Percentiles rank a stretch among this genome's conserved stretches.
These are phyloP conservation scores for Hypomontagnella monticulosa DNA, from an alignment of 495 filamentous ascomycete genomes.

Conservation along the genomic window DNA sequence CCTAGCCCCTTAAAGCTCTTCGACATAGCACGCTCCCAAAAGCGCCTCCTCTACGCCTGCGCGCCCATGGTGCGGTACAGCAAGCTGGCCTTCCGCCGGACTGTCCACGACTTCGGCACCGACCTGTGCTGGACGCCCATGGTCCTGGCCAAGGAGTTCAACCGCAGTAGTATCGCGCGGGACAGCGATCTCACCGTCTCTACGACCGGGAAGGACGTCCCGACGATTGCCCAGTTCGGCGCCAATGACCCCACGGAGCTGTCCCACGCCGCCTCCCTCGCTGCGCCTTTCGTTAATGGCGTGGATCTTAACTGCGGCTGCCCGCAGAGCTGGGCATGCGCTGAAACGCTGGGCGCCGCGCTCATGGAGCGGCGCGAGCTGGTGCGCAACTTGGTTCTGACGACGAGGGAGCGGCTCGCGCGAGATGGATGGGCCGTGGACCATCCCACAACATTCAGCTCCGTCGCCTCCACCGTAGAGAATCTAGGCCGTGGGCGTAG, in stretches of 20 bases:
- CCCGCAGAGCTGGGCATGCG: slow-evolving; percentile 74
- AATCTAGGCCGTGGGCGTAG: slow-evolving; percentile 46
- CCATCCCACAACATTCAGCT: neutral
- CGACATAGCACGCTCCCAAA: slow-evolving; percentile 60
- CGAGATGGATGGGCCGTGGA: slow-evolving; percentile 57
- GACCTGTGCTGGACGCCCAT: slow-evolving; percentile 76
- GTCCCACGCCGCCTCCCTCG: slow-evolving; percentile 66
- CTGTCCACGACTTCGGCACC: slow-evolving; percentile 65
- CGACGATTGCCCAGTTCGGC: slow-evolving; percentile 72
- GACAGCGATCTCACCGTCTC: slow-evolving; percentile 61
- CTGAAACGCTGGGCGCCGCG: slow-evolving; percentile 68
- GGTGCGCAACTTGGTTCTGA: slow-evolving; percentile 67
- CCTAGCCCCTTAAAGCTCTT: slow-evolving; percentile 67
- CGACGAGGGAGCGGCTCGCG: slow-evolving; percentile 55
- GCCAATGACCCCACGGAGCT: slow-evolving; percentile 65
- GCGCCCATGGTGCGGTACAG: slow-evolving; percentile 78
- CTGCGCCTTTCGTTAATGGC: slow-evolving; percentile 66
- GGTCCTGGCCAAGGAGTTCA: slow-evolving; percentile 77
- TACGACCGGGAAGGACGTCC: slow-evolving; percentile 47
- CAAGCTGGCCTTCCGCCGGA: slow-evolving; percentile 72
- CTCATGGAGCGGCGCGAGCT: slow-evolving; percentile 68
- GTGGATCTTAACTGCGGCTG: slow-evolving; percentile 77
- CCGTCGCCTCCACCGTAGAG: neutral
- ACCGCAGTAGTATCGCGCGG: slow-evolving; percentile 64
- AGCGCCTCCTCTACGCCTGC: slow-evolving; percentile 63